Evolutionary conservation across 768 basidiomycete genomes (phyloP).

Genomic region (Amanita pseudoporphyria): DNA sequence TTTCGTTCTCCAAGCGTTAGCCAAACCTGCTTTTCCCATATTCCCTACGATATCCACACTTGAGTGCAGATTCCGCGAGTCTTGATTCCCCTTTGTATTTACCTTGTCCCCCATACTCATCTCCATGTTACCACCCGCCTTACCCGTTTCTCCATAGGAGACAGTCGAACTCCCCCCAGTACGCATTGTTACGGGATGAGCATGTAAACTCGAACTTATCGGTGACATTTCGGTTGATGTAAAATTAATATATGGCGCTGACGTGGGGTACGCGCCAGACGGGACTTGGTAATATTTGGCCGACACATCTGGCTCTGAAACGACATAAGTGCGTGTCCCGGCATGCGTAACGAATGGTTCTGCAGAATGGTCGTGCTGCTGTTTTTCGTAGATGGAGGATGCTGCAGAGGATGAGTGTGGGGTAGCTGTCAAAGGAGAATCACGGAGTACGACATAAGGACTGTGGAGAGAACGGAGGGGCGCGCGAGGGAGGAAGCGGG

Average conservation of each 20-base stretch:
- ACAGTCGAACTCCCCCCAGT: slow-evolving; percentile 39
- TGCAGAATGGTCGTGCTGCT: slow-evolving; percentile 36
- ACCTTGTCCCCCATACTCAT: slow-evolving; percentile 37
- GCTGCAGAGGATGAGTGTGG: slow-evolving; percentile 22
- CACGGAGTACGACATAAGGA: slow-evolving; percentile 46
- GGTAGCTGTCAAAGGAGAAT: slow-evolving; percentile 24
- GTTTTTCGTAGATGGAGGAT: slow-evolving; percentile 48
- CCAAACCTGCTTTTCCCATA: slow-evolving; percentile 35
- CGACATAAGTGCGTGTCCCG: slow-evolving; percentile 58
- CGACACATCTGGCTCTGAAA: slow-evolving; percentile 60
- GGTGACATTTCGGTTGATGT: slow-evolving; percentile 33
- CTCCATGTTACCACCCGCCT: slow-evolving; percentile 30
- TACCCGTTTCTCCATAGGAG: slow-evolving; percentile 38
- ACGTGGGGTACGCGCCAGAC: slow-evolving; percentile 53
- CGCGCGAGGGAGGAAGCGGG: not conserved
- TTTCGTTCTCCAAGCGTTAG: slow-evolving; percentile 39
- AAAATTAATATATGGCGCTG: slow-evolving; percentile 35
- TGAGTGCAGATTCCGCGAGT: slow-evolving; percentile 32
- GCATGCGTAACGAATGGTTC: slow-evolving; percentile 35
- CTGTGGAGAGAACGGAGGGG: slow-evolving; percentile 40
- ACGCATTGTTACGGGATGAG: slow-evolving; percentile 17
- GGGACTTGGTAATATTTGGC: slow-evolving; percentile 60
- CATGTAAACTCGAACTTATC: slow-evolving; percentile 29
- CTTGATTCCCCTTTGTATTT: too few species aligned
- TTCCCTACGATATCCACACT: slow-evolving; percentile 32